Conservation (phyloP, 306 rosid species). For the Quercus ilex region DNA sequence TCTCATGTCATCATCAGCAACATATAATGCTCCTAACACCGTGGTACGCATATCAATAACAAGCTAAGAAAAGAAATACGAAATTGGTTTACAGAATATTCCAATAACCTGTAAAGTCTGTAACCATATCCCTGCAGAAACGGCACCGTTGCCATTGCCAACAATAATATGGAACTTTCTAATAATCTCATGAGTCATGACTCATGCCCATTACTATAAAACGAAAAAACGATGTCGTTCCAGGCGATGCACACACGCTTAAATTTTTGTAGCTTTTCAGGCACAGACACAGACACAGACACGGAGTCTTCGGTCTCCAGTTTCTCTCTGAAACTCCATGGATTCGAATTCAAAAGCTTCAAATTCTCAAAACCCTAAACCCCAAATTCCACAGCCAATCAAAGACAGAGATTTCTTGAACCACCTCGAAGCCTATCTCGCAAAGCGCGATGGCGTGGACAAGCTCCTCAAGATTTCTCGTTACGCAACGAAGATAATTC, state of each 20-base stretch:
- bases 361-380: constrained; percentile 12
- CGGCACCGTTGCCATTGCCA: not conserved
- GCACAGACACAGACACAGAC: too few relatives aligned
- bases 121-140: too few relatives aligned
- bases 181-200: too few relatives aligned
- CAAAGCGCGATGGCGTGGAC: constrained; percentile 94
- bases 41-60: not conserved
- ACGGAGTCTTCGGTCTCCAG: not conserved
- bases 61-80: not conserved
- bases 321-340: constrained; percentile 31
- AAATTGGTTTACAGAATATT: not conserved
- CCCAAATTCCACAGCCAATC: constrained; percentile 4
- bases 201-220: too few relatives aligned
- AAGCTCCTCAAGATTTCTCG: constrained; percentile 85
- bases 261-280: too few relatives aligned
- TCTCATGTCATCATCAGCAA: too few relatives aligned
- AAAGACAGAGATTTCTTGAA: constrained; percentile 54
- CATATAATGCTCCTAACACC: too few relatives aligned
- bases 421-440: constrained; percentile 75
- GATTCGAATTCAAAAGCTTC: constrained; percentile 40
- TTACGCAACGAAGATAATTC: constrained; percentile 67
- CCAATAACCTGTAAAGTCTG: too few relatives aligned
- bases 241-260: not conserved
- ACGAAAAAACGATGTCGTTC: not conserved
- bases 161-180: too few relatives aligned